These are phyloP conservation scores for Leccinum pachyderme DNA, from an alignment of 1,284 basidiomycete genomes.

Conservation along the genomic window DNA sequence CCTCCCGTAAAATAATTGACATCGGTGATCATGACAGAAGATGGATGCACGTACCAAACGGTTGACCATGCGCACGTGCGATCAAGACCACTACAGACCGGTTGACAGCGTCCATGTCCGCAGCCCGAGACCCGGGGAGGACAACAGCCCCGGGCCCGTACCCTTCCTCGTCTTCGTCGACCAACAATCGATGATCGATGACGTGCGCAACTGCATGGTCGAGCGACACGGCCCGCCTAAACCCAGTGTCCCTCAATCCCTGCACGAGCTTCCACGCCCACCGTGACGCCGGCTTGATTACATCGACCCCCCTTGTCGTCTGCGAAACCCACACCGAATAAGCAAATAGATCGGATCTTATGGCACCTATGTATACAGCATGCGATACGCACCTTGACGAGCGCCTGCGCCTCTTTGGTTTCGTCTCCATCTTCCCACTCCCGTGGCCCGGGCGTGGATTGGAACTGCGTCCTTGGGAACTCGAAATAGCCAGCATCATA, in stretches of 20 bases:
- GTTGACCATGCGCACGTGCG: neutral
- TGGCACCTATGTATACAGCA: neutral
- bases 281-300: neutral
- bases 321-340: neutral
- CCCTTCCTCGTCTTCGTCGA: neutral
- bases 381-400: conserved; percentile 13
- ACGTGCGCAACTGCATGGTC: conserved; percentile 4
- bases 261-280: neutral
- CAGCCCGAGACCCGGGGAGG: neutral
- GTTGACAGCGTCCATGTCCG: neutral
- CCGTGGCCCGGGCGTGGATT: too few relatives aligned
- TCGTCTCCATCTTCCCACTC: neutral
- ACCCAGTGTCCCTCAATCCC: conserved; percentile 6
- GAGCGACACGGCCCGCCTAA: neutral
- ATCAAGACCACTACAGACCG: conserved; percentile 9
- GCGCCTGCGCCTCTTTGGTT: neutral
- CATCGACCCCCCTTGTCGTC: neutral
- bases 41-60: conserved; percentile 15
- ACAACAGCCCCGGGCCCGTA: conserved; percentile 1
- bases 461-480: neutral
- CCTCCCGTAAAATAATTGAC: neutral
- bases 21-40: neutral
- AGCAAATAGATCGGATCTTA: neutral
- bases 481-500: neutral
- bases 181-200: neutral